phyloP scores from a whole-genome alignment of 257 asterid species.

The Solanum dulcamara region DNA sequence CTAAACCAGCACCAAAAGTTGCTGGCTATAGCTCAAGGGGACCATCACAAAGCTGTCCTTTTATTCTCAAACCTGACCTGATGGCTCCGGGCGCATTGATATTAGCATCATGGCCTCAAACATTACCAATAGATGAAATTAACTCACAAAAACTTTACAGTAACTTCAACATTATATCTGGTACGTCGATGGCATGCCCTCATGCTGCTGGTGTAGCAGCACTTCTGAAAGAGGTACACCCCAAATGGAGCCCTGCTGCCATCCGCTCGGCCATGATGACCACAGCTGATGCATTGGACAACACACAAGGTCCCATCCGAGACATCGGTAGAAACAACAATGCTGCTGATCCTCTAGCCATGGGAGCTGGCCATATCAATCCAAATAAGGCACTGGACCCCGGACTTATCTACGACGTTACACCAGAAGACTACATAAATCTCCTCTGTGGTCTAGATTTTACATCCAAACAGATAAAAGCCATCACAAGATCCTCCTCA shows the following conservation, averaged over 20 bases:
- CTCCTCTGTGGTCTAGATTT: slow-evolving; percentile 46
- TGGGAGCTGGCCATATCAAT: slow-evolving; percentile 66
- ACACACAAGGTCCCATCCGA: slow-evolving; percentile 24
- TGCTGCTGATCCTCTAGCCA: slow-evolving; percentile 42
- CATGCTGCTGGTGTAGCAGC: slow-evolving; percentile 64
- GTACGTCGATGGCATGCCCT: slow-evolving; percentile 82
- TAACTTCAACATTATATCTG: slow-evolving; percentile 45
- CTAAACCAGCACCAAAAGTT: slow-evolving; percentile 48
- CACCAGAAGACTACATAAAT: slow-evolving; percentile 25
- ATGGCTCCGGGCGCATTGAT: slow-evolving; percentile 54
- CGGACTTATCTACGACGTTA: slow-evolving; percentile 48
- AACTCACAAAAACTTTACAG: slow-evolving; percentile 19
- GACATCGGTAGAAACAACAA: slow-evolving; percentile 25
- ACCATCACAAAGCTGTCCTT: slow-evolving; percentile 58
- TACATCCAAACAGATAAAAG: slow-evolving; percentile 24
- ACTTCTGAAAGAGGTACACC: slow-evolving; percentile 37
- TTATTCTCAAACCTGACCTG: slow-evolving; percentile 50
- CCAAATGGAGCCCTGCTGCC: slow-evolving; percentile 63
- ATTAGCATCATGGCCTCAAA: slow-evolving; percentile 54
- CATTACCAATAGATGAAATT: not conserved
- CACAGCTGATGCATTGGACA: slow-evolving; percentile 36
- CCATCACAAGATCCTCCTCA: slow-evolving; percentile 31
- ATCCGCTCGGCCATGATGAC: slow-evolving; percentile 76
- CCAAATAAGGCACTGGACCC: slow-evolving; percentile 66
- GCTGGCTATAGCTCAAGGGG: slow-evolving; percentile 72